Conservation (phyloP, 805 yeast species). For the Pichia manshurica region DNA sequence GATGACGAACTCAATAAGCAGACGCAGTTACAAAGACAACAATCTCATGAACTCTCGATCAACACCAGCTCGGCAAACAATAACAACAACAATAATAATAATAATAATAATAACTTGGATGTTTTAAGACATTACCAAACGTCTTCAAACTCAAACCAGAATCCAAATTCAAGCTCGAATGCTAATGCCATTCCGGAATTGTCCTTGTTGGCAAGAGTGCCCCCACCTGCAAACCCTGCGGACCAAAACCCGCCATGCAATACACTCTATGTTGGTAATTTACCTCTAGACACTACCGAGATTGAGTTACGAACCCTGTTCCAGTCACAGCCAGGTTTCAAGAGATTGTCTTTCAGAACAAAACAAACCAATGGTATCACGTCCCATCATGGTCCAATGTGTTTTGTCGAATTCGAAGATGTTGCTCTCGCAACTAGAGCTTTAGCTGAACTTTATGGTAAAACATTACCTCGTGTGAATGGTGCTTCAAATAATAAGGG, state of each 20-base stretch:
- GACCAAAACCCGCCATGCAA: constrained; percentile 99
- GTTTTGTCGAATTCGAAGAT: constrained; percentile 98
- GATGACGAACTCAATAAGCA: neutral
- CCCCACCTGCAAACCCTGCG: constrained; percentile 95
- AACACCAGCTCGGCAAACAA: neutral
- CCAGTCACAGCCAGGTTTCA: constrained; percentile 85
- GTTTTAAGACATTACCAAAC: neutral
- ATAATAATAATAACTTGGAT: neutral
- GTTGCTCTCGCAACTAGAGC: constrained; percentile 92
- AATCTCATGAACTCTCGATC: neutral
- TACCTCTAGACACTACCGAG: constrained; percentile 96
- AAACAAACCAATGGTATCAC: constrained; percentile 38
- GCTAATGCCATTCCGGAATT: constrained; percentile 44
- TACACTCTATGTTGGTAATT: constrained; percentile 91
- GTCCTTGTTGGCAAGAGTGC: constrained; percentile 70
- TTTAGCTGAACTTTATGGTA: constrained; percentile 87
- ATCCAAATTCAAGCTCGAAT: neutral
- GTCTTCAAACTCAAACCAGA: neutral
- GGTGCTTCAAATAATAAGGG: constrained; percentile 55
- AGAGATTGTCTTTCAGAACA: constrained; percentile 86
- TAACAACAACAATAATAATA: neutral
- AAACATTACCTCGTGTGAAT: constrained; percentile 78
- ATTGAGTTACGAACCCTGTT: constrained; percentile 84
- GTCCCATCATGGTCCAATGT: constrained; percentile 90
- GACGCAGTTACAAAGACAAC: neutral